Base-by-base conservation (phyloP, 2,329 filamentous ascomycete species). In the Paradendryphiella salina region DNA sequence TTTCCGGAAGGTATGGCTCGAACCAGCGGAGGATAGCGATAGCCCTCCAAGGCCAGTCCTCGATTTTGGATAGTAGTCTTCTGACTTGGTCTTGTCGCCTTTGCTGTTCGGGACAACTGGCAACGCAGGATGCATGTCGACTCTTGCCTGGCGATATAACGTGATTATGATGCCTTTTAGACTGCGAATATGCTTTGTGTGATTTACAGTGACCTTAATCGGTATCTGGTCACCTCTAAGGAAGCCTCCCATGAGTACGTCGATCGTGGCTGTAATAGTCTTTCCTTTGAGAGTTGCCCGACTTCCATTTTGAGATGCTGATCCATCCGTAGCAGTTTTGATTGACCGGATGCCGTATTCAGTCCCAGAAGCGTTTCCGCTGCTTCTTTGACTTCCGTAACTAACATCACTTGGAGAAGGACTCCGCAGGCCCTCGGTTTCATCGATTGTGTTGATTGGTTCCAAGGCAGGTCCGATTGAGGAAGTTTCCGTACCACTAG, bases 111-210 rank as follows among this genome's bases (percentile, higher is more conserved):
- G 76, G 13, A 79, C 80, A 26, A 86, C 74, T 3, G 83, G 85
- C 47, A 86, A 78, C 7, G 82, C 78, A 17, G 84, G 85, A 64
- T 86, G 82, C 65, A 91, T 88, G 69, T 99, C 93, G 37, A 97
- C 93, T 52, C 90, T 85, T 18, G 91, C 91, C 72, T 96, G 89
- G 36, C 94, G 85, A 70, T 95, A 96, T 7, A 99, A 78, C 1
- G 94, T 97, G 37, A 96, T 85, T 54, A 97, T 94, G 39, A 97
- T 88, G 6, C 94, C 93, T 61, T 93, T 89, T 75, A 96, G 81
- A 69, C 91, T 97, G 76, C 93, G 90, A 66, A 97, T 84, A 50
- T 86, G 83, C 72, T 95, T 96, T 52, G 88, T 93, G 70, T 97
- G 94, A 57, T 90, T 87, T 52, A 99, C 86, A 0, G 82, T 85